Evolutionary conservation across 1,284 basidiomycete genomes (phyloP).

Genomic region (Ganoderma lingzhi): DNA sequence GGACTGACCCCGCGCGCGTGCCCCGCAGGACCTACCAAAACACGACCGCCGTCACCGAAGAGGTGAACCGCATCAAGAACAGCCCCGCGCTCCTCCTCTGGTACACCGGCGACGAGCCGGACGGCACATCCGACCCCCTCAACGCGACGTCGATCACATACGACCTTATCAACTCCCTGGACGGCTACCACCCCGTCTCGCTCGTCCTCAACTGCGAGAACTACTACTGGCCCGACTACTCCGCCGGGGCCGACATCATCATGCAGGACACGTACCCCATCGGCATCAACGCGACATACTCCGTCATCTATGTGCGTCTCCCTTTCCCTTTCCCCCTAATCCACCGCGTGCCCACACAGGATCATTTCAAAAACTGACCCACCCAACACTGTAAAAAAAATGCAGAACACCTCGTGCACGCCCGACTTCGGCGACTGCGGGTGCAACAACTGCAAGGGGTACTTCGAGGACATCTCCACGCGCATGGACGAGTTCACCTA

Average conservation of each 20-base stretch:
- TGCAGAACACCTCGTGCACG: slow-evolving; percentile 57
- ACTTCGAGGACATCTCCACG: slow-evolving; percentile 67
- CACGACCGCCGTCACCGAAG: slow-evolving; percentile 62
- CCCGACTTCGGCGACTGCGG: slow-evolving; percentile 75
- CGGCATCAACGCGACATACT: slow-evolving; percentile 74
- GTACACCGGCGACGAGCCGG: slow-evolving; percentile 83
- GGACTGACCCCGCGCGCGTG: not conserved
- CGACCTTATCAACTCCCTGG: slow-evolving; percentile 71
- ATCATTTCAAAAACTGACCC: not conserved
- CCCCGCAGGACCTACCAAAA: slow-evolving; percentile 68
- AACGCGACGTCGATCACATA: slow-evolving; percentile 65
- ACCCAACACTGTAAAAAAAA: too few species aligned
- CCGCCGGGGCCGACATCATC: slow-evolving; percentile 67
- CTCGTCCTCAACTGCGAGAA: slow-evolving; percentile 79
- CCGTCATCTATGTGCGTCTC: slow-evolving; percentile 50
- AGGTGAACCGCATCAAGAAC: slow-evolving; percentile 73
- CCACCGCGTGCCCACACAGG: too few species aligned
- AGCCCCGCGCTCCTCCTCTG: slow-evolving; percentile 75
- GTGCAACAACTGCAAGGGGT: slow-evolving; percentile 59
- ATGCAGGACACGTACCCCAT: slow-evolving; percentile 68
- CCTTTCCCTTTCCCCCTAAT: not conserved
- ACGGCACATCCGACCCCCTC: slow-evolving; percentile 72
- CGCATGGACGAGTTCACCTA: slow-evolving; percentile 70
- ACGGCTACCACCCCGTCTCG: slow-evolving; percentile 80
- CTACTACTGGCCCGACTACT: slow-evolving; percentile 68